A percentile compares a stretch with the other conserved stretches of the same genome.
phyloP scores from a whole-genome alignment of 768 basidiomycete species.

The Pleurotus salmoneostramineus region DNA sequence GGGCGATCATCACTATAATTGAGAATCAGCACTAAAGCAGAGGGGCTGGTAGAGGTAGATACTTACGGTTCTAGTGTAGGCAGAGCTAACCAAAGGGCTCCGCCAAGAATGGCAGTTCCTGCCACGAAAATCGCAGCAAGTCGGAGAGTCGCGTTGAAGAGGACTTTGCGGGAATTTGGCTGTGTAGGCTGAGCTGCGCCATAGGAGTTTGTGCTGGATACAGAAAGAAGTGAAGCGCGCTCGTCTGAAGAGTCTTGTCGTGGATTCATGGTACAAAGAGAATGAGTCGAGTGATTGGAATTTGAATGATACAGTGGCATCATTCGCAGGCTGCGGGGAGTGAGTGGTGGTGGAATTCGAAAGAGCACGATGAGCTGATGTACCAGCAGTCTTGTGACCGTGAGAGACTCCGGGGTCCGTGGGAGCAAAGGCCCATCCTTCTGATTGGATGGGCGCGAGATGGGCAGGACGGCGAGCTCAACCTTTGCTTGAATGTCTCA shows the following conservation, averaged over 20 bases:
- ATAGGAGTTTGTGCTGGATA: slow-evolving; percentile 38
- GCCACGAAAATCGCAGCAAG: slow-evolving; percentile 75
- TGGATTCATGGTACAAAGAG: slow-evolving; percentile 53
- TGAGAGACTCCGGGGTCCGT: neutral
- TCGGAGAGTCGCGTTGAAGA: slow-evolving; percentile 81
- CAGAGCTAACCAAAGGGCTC: slow-evolving; percentile 76
- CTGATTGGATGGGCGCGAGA: neutral
- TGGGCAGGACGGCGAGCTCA: slow-evolving; percentile 4
- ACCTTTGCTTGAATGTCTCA: slow-evolving; percentile 1
- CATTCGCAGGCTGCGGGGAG: slow-evolving; percentile 6
- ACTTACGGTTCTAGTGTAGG: slow-evolving; percentile 78
- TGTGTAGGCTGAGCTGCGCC: slow-evolving; percentile 41
- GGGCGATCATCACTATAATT: slow-evolving; percentile 65
- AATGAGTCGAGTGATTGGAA: slow-evolving; percentile 44
- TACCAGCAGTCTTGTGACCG: neutral
- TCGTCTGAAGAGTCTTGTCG: slow-evolving; percentile 25
- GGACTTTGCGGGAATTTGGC: slow-evolving; percentile 50
- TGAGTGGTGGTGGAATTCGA: slow-evolving; percentile 3
- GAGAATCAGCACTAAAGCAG: slow-evolving; percentile 10
- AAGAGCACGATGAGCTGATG: neutral
- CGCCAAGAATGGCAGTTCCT: slow-evolving; percentile 67
- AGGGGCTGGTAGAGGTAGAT: neutral
- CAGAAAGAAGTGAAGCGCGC: slow-evolving; percentile 38
- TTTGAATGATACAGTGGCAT: slow-evolving; percentile 16
- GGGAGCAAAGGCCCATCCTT: neutral